Conservation (phyloP, 1,139 yeast genomes). For the Blastobotrys niveus region DNA sequence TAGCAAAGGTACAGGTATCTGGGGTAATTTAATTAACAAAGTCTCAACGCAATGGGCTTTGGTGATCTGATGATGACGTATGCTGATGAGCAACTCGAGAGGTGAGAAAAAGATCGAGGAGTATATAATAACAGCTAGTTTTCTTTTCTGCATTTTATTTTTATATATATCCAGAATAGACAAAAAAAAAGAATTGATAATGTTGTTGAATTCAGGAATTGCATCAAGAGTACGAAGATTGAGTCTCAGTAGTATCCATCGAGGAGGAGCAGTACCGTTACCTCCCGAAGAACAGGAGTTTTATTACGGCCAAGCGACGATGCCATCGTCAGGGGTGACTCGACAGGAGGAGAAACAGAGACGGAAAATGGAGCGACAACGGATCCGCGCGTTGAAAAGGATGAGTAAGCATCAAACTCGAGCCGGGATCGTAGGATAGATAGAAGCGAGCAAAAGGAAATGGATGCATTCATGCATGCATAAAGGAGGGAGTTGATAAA, state of each 20-base stretch:
- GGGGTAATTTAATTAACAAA: no score
- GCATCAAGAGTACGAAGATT: no score
- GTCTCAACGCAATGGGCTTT: no score
- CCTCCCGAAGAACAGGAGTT: constrained; percentile 9
- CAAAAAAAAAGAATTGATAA: background rate
- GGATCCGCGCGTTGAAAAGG: constrained; percentile 1
- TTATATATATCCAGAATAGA: no score
- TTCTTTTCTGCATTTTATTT: no score
- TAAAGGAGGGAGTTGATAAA: background rate
- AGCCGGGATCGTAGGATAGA: constrained; percentile 3
- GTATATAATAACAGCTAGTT: no score
- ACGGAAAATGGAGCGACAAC: background rate
- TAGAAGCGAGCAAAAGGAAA: background rate
- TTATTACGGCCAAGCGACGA: background rate
- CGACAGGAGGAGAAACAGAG: background rate
- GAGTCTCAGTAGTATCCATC: no score
- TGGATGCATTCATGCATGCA: background rate
- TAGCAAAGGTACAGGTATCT: no score
- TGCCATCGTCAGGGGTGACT: background rate
- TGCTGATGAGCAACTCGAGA: no score
- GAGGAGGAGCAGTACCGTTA: background rate
- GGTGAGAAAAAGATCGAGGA: no score
- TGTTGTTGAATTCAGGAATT: no score
- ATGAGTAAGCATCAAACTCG: constrained; percentile 3
- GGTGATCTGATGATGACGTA: no score